These are phyloP conservation scores for Mycena rosella DNA, from an alignment of 768 basidiomycete genomes.

Conservation along the genomic window DNA sequence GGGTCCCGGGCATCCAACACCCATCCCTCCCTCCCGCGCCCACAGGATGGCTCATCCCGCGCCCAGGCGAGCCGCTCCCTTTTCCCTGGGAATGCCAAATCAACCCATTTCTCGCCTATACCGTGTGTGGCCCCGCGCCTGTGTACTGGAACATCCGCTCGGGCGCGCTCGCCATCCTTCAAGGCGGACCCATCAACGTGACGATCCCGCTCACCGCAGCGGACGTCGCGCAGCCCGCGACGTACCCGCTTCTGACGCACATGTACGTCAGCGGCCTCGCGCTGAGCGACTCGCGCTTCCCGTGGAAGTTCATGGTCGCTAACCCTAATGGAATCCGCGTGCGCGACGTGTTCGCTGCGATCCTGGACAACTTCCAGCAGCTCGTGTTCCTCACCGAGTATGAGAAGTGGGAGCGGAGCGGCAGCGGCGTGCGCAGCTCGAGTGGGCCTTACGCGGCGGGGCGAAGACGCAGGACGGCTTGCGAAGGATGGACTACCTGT, in stretches of 20 bases:
- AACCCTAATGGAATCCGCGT: constrained; percentile 63
- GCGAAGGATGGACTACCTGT: constrained; percentile 52
- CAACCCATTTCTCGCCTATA: constrained; percentile 68
- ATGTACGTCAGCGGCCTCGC: constrained; percentile 68
- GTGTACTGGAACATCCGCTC: constrained; percentile 63
- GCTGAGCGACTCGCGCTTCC: constrained; percentile 61
- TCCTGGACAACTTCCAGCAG: constrained; percentile 58
- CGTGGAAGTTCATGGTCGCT: constrained; percentile 67
- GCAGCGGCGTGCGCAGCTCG: constrained; percentile 16
- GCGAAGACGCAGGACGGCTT: constrained; percentile 42
- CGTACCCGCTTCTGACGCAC: constrained; percentile 68
- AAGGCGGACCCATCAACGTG: constrained; percentile 44
- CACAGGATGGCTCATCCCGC: constrained; percentile 56
- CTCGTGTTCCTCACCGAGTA: constrained; percentile 20
- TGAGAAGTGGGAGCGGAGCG: constrained; percentile 16
- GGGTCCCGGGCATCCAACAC: constrained; percentile 62
- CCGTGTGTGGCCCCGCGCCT: constrained; percentile 53
- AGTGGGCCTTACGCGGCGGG: constrained; percentile 18
- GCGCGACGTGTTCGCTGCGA: constrained; percentile 62
- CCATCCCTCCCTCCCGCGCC: constrained; percentile 65
- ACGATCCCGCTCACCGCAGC: constrained; percentile 48
- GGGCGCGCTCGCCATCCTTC: constrained; percentile 42
- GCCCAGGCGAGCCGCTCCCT: constrained; percentile 52
- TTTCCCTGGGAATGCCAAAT: constrained; percentile 66
- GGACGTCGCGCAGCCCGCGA: constrained; percentile 71